A percentile compares a stretch with the other conserved stretches of the same genome.
Evolutionary conservation across 768 basidiomycete species (phyloP).

Genomic region (Phlebiopsis gigantea): DNA sequence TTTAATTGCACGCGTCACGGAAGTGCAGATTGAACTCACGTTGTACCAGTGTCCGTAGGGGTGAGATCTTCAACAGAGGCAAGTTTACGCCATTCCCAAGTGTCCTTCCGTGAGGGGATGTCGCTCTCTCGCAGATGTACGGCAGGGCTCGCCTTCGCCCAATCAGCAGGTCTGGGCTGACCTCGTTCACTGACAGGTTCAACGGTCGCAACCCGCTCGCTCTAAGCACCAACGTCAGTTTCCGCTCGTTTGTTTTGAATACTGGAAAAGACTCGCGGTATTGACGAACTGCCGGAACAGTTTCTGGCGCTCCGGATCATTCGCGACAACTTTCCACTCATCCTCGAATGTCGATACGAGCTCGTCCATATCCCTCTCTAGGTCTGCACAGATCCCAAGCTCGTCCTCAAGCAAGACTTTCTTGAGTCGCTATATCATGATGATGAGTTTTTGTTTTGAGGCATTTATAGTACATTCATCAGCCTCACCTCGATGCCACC

Average conservation of each 20-base stretch:
- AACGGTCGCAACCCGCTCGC: constrained; percentile 36
- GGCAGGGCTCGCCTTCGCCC: constrained; percentile 52
- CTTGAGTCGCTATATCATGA: constrained; percentile 42
- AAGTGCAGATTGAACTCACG: constrained; percentile 35
- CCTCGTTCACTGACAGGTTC: constrained; percentile 58
- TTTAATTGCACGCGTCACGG: background rate
- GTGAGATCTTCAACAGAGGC: constrained; percentile 44
- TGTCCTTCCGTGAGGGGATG: constrained; percentile 37
- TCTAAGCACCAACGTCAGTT: constrained; percentile 15
- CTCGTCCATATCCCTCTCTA: constrained; percentile 62
- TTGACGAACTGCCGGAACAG: constrained; percentile 65
- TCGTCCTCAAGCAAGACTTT: constrained; percentile 65
- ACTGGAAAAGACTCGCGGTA: constrained; percentile 31
- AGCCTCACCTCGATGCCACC: constrained; percentile 52
- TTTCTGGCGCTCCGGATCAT: constrained; percentile 41
- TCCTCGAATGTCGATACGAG: constrained; percentile 61
- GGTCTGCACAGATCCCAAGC: constrained; percentile 64
- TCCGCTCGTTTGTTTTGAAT: background rate
- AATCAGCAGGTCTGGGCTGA: constrained; percentile 60
- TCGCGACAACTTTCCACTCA: constrained; percentile 65
- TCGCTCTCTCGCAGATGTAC: constrained; percentile 37
- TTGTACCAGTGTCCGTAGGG: constrained; percentile 40
- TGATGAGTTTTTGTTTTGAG: background rate
- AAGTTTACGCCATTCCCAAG: constrained; percentile 56
- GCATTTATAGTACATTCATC: background rate